Conservation (phyloP, 257 asterid genomes). For the Nicotiana tomentosiformis region DNA sequence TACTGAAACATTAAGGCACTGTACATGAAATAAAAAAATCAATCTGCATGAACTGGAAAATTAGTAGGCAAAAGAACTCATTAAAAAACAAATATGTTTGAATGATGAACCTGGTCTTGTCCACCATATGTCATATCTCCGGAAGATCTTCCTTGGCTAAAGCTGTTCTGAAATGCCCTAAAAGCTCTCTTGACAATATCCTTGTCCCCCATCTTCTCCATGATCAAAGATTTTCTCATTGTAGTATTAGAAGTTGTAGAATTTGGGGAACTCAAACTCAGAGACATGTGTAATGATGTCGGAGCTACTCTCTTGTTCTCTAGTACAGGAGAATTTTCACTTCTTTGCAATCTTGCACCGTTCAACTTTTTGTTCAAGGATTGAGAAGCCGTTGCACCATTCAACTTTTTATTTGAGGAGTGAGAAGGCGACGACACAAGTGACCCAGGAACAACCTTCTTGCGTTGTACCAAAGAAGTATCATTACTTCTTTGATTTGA, state of each 20-base stretch:
- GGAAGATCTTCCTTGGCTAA: conserved; percentile 32
- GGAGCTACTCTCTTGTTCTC: conserved; percentile 45
- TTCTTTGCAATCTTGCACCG: conserved; percentile 24
- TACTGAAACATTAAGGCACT: background rate
- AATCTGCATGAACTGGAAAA: no score
- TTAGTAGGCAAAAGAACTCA: no score
- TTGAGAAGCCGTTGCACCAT: background rate
- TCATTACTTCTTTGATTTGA: conserved; percentile 24
- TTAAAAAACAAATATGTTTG: background rate
- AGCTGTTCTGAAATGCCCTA: conserved; percentile 65
- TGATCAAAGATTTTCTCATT: conserved; percentile 70
- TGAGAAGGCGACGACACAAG: background rate
- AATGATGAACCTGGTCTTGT: conserved; percentile 36
- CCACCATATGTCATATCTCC: conserved; percentile 33
- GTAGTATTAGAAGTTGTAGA: conserved; percentile 30
- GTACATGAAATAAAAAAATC: background rate
- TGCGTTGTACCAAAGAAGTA: conserved; percentile 25
- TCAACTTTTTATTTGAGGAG: conserved; percentile 4
- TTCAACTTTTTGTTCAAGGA: background rate
- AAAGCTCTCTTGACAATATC: conserved; percentile 86
- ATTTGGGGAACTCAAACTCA: conserved; percentile 54
- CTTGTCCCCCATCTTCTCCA: conserved; percentile 98
- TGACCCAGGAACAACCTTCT: conserved; percentile 33
- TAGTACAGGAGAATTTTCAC: conserved; percentile 26
- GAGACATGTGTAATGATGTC: conserved; percentile 79